Evolutionary conservation across 768 basidiomycete genomes (phyloP).

Genomic region (Mrakia gelida): DNA sequence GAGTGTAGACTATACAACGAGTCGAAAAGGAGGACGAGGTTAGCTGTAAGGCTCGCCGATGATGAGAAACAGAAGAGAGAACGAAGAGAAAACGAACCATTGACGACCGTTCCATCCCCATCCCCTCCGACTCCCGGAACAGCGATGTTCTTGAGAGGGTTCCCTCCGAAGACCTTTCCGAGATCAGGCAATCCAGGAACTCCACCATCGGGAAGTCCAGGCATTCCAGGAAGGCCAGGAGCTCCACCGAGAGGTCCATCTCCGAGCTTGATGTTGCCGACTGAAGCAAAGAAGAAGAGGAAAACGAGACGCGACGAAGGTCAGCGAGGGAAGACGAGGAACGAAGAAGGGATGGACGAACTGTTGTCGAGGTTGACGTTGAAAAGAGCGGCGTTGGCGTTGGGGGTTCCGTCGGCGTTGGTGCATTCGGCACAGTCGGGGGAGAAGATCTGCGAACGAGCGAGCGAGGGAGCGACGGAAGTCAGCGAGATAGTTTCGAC

Average conservation of each 20-base stretch:
- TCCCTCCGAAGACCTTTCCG: neutral
- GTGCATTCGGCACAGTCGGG: conserved; percentile 3
- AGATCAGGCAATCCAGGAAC: too few species aligned
- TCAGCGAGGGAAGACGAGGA: neutral
- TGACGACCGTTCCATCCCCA: conserved; percentile 1
- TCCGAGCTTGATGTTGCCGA: conserved; percentile 14
- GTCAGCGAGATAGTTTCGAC: too few species aligned
- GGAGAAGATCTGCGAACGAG: neutral
- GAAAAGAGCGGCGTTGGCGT: conserved; percentile 1
- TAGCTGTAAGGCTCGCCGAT: neutral
- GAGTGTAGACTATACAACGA: neutral
- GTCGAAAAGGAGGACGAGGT: neutral
- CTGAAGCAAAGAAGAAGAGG: neutral
- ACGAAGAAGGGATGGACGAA: neutral
- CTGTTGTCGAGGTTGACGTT: conserved; percentile 12
- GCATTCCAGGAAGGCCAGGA: neutral
- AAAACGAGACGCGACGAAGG: neutral
- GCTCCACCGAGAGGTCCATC: neutral
- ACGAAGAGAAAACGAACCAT: neutral
- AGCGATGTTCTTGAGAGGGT: neutral
- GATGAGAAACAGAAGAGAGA: neutral
- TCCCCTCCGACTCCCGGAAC: neutral
- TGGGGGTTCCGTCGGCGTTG: neutral
- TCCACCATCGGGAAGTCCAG: neutral
- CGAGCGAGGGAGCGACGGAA: neutral